These are phyloP conservation scores for Endocalyx cinctus DNA, from an alignment of 2,329 filamentous ascomycete genomes.

Conservation along the genomic window DNA sequence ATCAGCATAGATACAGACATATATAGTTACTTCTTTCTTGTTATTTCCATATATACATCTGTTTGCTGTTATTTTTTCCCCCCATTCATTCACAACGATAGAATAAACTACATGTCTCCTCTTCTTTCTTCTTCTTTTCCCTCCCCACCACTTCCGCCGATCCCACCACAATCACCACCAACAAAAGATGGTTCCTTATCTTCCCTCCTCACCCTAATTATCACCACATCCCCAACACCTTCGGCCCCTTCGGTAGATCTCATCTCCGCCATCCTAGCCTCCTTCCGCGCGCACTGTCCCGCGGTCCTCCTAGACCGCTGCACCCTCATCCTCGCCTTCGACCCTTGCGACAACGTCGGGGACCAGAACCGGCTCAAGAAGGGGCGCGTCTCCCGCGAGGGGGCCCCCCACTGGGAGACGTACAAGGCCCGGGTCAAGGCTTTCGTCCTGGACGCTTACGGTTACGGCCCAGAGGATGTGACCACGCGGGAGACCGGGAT, in stretches of 20 bases:
- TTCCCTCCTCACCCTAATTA: conserved; percentile 40
- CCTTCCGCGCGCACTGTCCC: conserved; percentile 39
- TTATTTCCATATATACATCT: no score
- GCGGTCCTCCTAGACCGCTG: conserved; percentile 36
- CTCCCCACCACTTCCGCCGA: no score
- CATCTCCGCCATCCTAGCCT: conserved; percentile 40
- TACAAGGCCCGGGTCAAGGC: conserved; percentile 46
- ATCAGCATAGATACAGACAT: no score
- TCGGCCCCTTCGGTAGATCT: conserved; percentile 50
- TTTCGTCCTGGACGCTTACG: conserved; percentile 32
- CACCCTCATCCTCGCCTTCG: conserved; percentile 46
- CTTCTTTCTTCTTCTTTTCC: no score
- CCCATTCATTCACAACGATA: no score
- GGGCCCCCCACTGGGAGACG: conserved; percentile 34
- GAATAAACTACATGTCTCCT: no score
- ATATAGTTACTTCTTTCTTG: no score
- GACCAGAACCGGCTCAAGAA: conserved; percentile 44
- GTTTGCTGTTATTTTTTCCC: no score
- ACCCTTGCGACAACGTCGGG: conserved; percentile 45
- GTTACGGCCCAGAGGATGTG: conserved; percentile 15
- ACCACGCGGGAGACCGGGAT: conserved; percentile 20
- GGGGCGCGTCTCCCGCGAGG: conserved; percentile 44
- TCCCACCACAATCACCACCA: no score
- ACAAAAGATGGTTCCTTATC: no score
- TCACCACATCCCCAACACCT: conserved; percentile 53